Evolutionary conservation across 345 rosid species (phyloP).

Genomic region (Eucalyptus coolabah): DNA sequence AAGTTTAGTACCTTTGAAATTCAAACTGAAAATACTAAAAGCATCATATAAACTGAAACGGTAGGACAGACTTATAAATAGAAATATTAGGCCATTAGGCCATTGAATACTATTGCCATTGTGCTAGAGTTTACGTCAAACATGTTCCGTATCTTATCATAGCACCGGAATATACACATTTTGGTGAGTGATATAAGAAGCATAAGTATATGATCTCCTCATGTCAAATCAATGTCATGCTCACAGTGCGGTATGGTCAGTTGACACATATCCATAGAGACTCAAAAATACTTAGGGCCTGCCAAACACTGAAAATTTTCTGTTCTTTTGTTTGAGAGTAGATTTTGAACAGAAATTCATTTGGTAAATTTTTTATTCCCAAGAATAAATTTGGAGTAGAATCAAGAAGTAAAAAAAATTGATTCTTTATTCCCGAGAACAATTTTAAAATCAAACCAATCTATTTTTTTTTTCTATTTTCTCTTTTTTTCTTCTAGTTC

Average conservation of each 20-base stretch:
- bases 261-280: neutral
- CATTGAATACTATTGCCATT: neutral
- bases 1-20: neutral
- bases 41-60: neutral
- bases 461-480: too few relatives aligned
- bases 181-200: neutral
- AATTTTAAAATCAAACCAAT: fast-evolving
- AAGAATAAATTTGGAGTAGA: fast-evolving
- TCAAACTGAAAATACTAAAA: neutral
- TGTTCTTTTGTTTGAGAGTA: fast-evolving
- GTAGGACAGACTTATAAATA: neutral
- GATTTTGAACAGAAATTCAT: fast-evolving
- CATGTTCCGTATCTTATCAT: neutral
- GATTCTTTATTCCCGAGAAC: fast-evolving
- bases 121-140: neutral
- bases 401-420: too few relatives aligned
- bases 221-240: neutral
- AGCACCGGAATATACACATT: neutral
- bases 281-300: too few relatives aligned
- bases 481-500: too few relatives aligned
- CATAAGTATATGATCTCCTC: neutral
- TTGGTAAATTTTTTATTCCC: fast-evolving
- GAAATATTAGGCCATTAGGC: too few relatives aligned
- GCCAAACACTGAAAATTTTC: fast-evolving
- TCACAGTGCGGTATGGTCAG: neutral